A percentile compares a stretch with the other conserved stretches of the same genome.
These are phyloP conservation scores for Pythium brachiatum DNA, from an alignment of 352 stramenopile genomes.

Conservation along the genomic window DNA sequence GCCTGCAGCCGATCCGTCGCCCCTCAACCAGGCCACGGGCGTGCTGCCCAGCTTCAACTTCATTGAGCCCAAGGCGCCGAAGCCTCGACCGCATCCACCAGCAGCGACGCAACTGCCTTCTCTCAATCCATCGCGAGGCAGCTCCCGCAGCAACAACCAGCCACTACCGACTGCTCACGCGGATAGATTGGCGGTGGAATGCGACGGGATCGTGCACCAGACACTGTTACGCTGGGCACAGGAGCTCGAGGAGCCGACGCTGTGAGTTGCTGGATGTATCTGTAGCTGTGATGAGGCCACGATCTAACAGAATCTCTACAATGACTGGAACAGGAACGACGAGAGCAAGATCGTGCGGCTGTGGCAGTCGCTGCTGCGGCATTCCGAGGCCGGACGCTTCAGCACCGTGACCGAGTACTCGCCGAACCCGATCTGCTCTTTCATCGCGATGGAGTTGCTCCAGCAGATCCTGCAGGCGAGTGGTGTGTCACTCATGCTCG, in stretches of 20 bases:
- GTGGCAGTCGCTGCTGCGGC: slow-evolving; percentile 57
- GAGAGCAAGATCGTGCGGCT: slow-evolving; percentile 52
- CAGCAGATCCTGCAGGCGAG: slow-evolving; percentile 32
- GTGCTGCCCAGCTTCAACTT: slow-evolving; percentile 66
- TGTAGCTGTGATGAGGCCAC: no score
- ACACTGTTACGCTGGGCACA: slow-evolving; percentile 20
- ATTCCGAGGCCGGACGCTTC: slow-evolving; percentile 57
- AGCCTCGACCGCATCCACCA: background rate
- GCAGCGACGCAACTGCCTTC: background rate
- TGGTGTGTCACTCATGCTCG: slow-evolving; percentile 38
- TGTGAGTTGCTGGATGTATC: slow-evolving; percentile 14
- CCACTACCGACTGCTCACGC: background rate
- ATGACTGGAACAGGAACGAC: slow-evolving; percentile 19
- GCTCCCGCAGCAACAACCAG: slow-evolving; percentile 4
- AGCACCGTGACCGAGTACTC: slow-evolving; percentile 16
- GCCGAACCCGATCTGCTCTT: slow-evolving; percentile 57
- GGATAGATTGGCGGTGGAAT: background rate
- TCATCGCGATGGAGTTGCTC: slow-evolving; percentile 52
- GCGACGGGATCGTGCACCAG: slow-evolving; percentile 20
- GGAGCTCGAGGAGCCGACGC: slow-evolving; percentile 14
- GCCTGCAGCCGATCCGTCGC: slow-evolving; percentile 4
- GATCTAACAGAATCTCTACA: no score
- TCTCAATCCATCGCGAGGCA: background rate
- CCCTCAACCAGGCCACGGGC: slow-evolving; percentile 23
- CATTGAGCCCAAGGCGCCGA: slow-evolving; percentile 35